Evolutionary conservation across 495 filamentous ascomycete species (phyloP).

Genomic region (Schizothecium vesticola): DNA sequence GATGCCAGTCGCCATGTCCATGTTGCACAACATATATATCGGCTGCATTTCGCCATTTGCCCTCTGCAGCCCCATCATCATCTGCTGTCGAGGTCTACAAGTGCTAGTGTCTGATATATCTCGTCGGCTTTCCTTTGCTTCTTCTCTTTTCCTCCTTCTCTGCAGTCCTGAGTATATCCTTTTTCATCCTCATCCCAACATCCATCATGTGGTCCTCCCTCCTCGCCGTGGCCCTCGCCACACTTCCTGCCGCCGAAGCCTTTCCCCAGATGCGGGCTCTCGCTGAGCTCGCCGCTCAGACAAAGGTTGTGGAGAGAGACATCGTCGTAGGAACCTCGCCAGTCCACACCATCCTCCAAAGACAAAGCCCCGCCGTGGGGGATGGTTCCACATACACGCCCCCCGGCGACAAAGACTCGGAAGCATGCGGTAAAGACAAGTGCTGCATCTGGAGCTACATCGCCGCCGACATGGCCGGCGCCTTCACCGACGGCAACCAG

Average conservation of each 20-base stretch:
- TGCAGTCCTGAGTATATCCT: not conserved
- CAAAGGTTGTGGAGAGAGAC: not conserved
- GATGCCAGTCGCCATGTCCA: not conserved
- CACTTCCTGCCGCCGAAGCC: not conserved
- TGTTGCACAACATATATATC: not conserved
- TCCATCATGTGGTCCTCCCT: not conserved
- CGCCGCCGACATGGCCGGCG: not conserved
- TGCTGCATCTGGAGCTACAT: constrained; percentile 10
- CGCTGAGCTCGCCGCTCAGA: not conserved
- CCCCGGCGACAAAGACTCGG: not conserved
- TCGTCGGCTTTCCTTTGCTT: not conserved
- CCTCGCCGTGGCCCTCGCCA: constrained; percentile 1
- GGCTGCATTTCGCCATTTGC: not conserved
- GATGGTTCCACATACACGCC: not conserved
- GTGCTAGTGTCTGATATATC: not conserved
- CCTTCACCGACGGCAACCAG: not conserved
- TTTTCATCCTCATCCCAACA: not conserved
- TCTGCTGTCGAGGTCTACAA: not conserved
- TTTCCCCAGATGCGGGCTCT: not conserved
- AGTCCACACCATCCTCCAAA: not conserved
- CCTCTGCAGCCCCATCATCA: not conserved
- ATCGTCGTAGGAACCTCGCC: not conserved
- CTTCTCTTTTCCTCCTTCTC: not conserved
- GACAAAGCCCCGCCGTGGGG: not conserved
- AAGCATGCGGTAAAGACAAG: constrained; percentile 2